These are phyloP conservation scores for Neostapfia colusana DNA, from an alignment of 176 grass and related monocot genomes.

Conservation along the genomic window DNA sequence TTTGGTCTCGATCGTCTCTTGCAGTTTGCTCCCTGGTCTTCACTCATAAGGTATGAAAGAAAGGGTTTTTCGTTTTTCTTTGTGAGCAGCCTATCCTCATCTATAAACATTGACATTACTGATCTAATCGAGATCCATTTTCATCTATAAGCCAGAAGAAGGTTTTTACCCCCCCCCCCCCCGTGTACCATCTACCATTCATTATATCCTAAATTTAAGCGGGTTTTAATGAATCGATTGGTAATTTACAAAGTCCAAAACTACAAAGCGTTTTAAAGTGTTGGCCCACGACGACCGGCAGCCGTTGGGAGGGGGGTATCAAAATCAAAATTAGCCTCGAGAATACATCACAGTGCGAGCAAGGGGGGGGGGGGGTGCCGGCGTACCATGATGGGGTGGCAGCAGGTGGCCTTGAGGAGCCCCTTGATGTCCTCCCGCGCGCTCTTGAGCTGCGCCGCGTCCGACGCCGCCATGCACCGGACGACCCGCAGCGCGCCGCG, in stretches of 20 bases:
- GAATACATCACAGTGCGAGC: neutral
- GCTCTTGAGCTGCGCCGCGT: conserved; percentile 69
- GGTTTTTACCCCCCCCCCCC: no score
- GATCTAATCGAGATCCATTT: neutral
- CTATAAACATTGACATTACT: neutral
- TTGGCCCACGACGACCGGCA: neutral
- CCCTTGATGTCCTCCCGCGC: conserved; percentile 87
- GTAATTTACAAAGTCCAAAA: neutral
- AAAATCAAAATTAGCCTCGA: neutral
- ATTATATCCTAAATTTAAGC: neutral
- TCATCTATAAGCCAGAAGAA: neutral
- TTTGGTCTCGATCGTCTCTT: neutral
- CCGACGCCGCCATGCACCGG: conserved; percentile 64
- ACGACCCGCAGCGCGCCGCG: conserved; percentile 41
- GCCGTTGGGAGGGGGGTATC: neutral
- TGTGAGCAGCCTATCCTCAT: neutral
- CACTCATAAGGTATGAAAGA: neutral
- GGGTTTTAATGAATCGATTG: neutral
- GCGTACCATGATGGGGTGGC: conserved; percentile 85
- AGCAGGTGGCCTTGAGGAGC: conserved; percentile 63
- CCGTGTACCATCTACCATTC: neutral
- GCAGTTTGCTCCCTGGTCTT: neutral
- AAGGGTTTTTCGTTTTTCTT: neutral
- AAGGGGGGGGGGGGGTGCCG: neutral
- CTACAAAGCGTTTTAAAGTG: neutral